phyloP scores from a whole-genome alignment of 371 early-diverging fungal species.

The Basidiobolus meristosporus region DNA sequence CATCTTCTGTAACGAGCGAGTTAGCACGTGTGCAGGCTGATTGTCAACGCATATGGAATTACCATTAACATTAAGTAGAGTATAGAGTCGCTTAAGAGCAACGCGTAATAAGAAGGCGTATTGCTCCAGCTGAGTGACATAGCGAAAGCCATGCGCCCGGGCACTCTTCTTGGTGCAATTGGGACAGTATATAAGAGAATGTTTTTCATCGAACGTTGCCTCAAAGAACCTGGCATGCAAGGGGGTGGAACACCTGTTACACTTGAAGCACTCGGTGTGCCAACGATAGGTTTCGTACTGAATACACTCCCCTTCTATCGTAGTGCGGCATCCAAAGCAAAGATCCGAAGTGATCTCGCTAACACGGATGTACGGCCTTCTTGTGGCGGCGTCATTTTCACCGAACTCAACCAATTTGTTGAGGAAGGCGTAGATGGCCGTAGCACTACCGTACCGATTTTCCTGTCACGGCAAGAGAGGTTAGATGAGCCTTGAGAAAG shows the following conservation, averaged over 20 bases:
- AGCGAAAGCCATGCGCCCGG: slow-evolving; percentile 28
- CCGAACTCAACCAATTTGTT: slow-evolving; percentile 28
- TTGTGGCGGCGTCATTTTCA: slow-evolving; percentile 17
- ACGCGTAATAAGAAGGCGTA: slow-evolving; percentile 75
- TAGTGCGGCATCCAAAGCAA: slow-evolving; percentile 50
- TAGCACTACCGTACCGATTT: slow-evolving; percentile 11
- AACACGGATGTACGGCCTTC: slow-evolving; percentile 16
- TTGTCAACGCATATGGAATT: too few species aligned
- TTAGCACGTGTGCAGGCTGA: not conserved
- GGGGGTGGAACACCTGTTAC: slow-evolving; percentile 35
- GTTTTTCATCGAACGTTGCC: slow-evolving; percentile 19
- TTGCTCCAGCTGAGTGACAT: slow-evolving; percentile 74
- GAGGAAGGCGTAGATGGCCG: slow-evolving; percentile 28
- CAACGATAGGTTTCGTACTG: slow-evolving; percentile 42
- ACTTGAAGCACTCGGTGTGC: slow-evolving; percentile 67
- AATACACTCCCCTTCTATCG: slow-evolving; percentile 79
- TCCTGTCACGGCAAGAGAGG: too few species aligned
- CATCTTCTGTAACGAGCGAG: too few species aligned
- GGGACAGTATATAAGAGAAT: slow-evolving; percentile 20
- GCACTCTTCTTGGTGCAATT: slow-evolving; percentile 23
- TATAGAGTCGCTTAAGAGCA: slow-evolving; percentile 66
- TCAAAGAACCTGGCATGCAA: slow-evolving; percentile 22
- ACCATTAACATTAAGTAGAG: slow-evolving; percentile 48
- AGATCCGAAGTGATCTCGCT: slow-evolving; percentile 53
- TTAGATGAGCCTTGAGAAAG: too few species aligned